Evolutionary conservation across 176 grass and related monocot species (phyloP).

Genomic region (Thinopyrum elongatum): DNA sequence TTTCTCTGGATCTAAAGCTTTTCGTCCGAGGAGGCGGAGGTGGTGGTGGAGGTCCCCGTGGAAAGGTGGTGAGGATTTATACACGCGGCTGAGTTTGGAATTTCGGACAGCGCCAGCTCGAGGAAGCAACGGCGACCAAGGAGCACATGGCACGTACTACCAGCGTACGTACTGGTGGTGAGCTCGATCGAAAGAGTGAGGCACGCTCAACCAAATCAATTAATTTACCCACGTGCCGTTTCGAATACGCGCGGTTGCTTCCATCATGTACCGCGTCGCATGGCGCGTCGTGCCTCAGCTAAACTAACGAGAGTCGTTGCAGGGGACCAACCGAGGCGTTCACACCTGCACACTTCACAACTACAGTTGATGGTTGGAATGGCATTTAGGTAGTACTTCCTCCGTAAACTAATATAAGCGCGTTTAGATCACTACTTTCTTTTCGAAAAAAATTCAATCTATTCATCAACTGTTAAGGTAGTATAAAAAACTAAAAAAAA

Average conservation of each 20-base stretch:
- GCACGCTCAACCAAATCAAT: background rate
- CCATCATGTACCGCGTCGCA: background rate
- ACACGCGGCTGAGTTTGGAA: background rate
- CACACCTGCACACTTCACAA: background rate
- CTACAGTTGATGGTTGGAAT: too few relatives aligned
- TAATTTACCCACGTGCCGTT: slow-evolving; percentile 2
- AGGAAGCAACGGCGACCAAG: too few relatives aligned
- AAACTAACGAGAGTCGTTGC: background rate
- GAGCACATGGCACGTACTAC: background rate
- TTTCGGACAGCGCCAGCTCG: background rate
- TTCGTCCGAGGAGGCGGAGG: background rate
- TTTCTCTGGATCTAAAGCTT: background rate
- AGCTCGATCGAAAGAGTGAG: background rate
- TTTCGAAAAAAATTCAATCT: too few relatives aligned
- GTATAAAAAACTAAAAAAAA: too few relatives aligned
- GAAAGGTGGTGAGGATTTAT: background rate
- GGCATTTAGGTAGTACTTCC: too few relatives aligned
- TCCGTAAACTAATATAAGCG: too few relatives aligned
- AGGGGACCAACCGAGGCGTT: background rate
- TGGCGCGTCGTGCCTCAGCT: background rate
- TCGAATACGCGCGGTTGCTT: background rate
- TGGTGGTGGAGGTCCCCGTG: background rate
- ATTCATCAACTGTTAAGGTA: too few relatives aligned
- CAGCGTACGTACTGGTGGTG: too few relatives aligned
- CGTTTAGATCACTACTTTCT: too few relatives aligned